phyloP scores from a whole-genome alignment of 2,329 filamentous ascomycete genomes.

The Eutypella sp. region DNA sequence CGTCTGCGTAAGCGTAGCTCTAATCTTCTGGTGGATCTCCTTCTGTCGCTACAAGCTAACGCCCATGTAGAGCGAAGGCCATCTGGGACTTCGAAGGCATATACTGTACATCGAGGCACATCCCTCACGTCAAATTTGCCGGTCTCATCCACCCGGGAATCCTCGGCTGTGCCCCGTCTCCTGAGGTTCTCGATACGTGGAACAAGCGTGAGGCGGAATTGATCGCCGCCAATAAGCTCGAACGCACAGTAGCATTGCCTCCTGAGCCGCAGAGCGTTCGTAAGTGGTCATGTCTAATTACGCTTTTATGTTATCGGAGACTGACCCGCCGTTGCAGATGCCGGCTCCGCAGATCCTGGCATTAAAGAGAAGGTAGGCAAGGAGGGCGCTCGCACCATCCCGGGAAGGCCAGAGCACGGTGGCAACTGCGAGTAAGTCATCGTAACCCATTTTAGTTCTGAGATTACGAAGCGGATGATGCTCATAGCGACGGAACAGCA shows the following conservation, averaged over 20 bases:
- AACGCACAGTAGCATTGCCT: constrained; percentile 70
- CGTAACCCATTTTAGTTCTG: not conserved
- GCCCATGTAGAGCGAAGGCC: constrained; percentile 41
- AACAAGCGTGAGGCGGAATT: constrained; percentile 78
- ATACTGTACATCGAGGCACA: constrained; percentile 67
- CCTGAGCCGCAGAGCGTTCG: constrained; percentile 65
- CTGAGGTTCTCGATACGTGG: constrained; percentile 74
- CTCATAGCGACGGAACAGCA: constrained; percentile 29
- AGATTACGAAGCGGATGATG: not conserved
- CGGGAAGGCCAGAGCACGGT: constrained; percentile 78
- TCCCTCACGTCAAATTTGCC: constrained; percentile 80
- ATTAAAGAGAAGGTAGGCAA: constrained; percentile 63
- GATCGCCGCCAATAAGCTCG: constrained; percentile 62
- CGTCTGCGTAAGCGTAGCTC: constrained; percentile 58
- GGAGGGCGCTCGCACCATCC: constrained; percentile 82
- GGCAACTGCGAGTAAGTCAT: constrained; percentile 68
- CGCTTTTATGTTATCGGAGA: not conserved
- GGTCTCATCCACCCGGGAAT: constrained; percentile 91
- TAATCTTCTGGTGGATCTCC: constrained; percentile 1
- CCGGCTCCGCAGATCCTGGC: constrained; percentile 55
- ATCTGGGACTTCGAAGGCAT: constrained; percentile 56
- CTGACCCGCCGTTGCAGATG: constrained; percentile 35
- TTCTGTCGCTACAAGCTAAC: not conserved
- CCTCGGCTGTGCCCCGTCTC: constrained; percentile 79
- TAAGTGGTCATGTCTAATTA: not conserved